Conservation (phyloP, 352 stramenopile species). For the Elongisporangium undulatum region DNA sequence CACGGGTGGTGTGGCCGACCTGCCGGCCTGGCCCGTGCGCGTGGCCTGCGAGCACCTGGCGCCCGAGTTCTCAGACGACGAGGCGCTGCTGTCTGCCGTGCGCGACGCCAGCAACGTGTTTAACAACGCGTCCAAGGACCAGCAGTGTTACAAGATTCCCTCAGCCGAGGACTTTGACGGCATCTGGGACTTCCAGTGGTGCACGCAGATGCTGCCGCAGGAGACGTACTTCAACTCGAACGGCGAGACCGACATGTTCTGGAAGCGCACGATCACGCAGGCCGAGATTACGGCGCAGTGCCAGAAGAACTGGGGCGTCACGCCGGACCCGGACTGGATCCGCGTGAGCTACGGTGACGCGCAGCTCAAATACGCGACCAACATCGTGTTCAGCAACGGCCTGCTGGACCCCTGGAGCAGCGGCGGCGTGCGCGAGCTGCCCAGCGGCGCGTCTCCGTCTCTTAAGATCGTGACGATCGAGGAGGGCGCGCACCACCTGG, state of each 20-base stretch:
- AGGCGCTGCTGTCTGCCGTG: conserved; percentile 40
- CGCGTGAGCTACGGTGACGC: conserved; percentile 72
- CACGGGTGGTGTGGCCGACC: conserved; percentile 50
- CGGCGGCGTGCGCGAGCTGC: conserved; percentile 73
- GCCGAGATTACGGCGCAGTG: conserved; percentile 59
- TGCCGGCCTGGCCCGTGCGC: conserved; percentile 93
- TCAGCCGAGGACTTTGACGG: conserved; percentile 70
- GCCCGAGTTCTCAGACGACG: conserved; percentile 32
- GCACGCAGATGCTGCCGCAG: conserved; percentile 89
- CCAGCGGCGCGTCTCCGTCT: conserved; percentile 37
- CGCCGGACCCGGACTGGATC: conserved; percentile 71
- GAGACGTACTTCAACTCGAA: conserved; percentile 89
- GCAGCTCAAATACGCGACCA: conserved; percentile 63
- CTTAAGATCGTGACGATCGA: conserved; percentile 66
- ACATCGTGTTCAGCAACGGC: conserved; percentile 96
- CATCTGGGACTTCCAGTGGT: conserved; percentile 93
- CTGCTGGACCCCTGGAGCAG: conserved; percentile 92
- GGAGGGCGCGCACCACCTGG: conserved; percentile 86
- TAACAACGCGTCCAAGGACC: conserved; percentile 82
- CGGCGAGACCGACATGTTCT: conserved; percentile 92
- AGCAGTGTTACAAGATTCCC: conserved; percentile 71
- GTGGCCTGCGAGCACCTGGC: conserved; percentile 78
- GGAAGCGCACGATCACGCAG: conserved; percentile 60
- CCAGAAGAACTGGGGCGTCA: conserved; percentile 54
- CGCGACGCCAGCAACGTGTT: conserved; percentile 79